Base-by-base conservation (phyloP, 2,329 filamentous ascomycete species). In the Penicillium sclerotiorum region DNA sequence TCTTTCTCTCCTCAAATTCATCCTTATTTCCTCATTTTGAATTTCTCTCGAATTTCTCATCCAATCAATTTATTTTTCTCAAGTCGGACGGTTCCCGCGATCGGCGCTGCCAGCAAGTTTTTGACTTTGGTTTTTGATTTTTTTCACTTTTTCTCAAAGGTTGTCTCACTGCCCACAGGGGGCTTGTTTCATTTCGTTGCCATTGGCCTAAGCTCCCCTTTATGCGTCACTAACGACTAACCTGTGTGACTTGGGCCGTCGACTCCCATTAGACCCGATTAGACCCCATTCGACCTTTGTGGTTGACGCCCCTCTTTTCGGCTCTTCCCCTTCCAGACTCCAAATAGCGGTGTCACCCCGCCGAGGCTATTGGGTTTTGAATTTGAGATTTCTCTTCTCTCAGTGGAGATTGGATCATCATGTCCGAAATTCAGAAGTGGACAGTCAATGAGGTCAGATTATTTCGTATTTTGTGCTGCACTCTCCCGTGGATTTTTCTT, bases 401-500 rank as follows among this genome's bases (percentile, higher is more conserved):
- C n/a, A 17, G 27, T 32, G 28, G 28, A 32, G 28, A 32, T 32
- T 32, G 28, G 59, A 61, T 61, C 59, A 52, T 45, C 56, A 61
- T 73, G 69, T 57, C 66, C 38, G 60, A 63, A 47, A 61, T 75
- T 52, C 64, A 74, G 50, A 71, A 61, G 57, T 79, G 76, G 76
- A 73, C 66, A n/a, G 73, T 79, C 41, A 71, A 70, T 43, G 74
- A 78, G 70, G 72, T 74, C 52, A 53, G 56, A 41, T 40, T 43
- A 56, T 50, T 28, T 49, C 44, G 25, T n/a, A 44, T 46, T 44
- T 42, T 21, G 46, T 35, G 42, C 45, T 47, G 47, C 44, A 46
- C 45, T 55, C 47, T 37, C 37, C 47, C 45, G 37, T 46, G 17
- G n/a, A 30, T 17, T 45, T 37, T 50, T 47, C 25, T 56, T n/a